Base-by-base conservation (phyloP, 139 green algal genomes). In the Asterochloris sp. region DNA sequence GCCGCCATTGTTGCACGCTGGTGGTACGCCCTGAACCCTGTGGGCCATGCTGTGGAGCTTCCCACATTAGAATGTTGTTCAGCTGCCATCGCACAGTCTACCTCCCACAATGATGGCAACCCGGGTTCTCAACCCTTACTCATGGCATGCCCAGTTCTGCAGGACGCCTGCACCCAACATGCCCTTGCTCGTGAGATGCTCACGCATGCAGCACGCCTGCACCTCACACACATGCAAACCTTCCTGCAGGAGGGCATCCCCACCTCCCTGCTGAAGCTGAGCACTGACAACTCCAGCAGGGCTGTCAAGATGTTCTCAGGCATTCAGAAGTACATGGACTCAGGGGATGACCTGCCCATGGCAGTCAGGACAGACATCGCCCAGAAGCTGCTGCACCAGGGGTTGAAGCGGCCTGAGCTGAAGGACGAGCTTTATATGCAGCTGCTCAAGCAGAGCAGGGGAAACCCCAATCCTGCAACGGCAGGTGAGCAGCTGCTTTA, bases 231-330 rank as follows among this genome's bases (percentile, higher is more conserved):
- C 71, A 76, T 76, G 76, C 28, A 38, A 28, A 6, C 81, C 28
- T 83, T 80, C 69, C 61, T 69, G 38, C 90, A 96, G 90, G 93
- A 98, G 63, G 82, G 86, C 13, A 96, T 99, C 75, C 95, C 96
- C 13, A 94, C 92, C 0, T 96, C 92, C 38, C 89, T 99, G 79
- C 86, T 98, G 38, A 96, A 96, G 80, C 88, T 98, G 24, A 92
- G 84, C 78, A 83, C 78, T 13, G 96, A 98, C 64, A 93, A 96
- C 84, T 76, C 86, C 62, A 87, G 62, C 26, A 88, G 93, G 10
- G 94, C 96, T 14, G 91, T 98, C 68, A 98, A 98, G 88, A 97
- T 98, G 92, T 98, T 97, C 84, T 84, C 82, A 63, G 89, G 86
- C 62, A 89, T 98, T 15, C 89, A 97, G 78, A 92, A 92, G 79